phyloP scores from a whole-genome alignment of 306 rosid genomes.

The Fragaria iinumae region DNA sequence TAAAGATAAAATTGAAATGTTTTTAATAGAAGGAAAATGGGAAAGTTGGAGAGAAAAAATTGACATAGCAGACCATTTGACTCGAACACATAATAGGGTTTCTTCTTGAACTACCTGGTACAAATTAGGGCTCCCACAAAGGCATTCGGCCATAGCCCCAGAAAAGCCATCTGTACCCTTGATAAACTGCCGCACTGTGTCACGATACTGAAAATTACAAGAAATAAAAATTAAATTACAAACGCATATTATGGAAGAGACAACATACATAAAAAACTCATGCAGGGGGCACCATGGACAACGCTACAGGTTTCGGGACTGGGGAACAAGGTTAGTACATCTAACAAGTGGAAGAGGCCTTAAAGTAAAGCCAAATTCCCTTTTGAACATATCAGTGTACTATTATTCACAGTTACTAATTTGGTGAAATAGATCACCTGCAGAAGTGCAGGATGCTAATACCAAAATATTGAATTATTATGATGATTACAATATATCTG shows the following conservation, averaged over 20 bases:
- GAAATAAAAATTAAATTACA: slow-evolving; percentile 18
- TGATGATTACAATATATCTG: neutral
- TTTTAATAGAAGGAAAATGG: neutral
- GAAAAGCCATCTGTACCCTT: slow-evolving; percentile 94
- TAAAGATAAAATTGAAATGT: neutral
- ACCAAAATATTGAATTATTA: neutral
- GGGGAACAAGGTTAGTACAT: neutral
- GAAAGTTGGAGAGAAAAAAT: neutral
- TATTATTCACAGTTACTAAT: neutral
- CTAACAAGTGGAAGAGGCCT: neutral
- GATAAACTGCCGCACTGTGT: slow-evolving; percentile 83
- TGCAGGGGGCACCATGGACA: neutral
- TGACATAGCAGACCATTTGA: neutral
- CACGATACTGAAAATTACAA: slow-evolving; percentile 74
- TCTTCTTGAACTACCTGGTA: slow-evolving; percentile 62
- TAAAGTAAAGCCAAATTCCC: neutral
- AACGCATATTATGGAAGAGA: neutral
- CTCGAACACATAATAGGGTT: neutral
- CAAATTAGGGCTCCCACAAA: slow-evolving; percentile 93
- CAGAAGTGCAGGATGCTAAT: neutral
- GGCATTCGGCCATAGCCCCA: slow-evolving; percentile 90
- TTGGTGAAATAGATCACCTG: neutral
- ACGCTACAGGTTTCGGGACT: neutral
- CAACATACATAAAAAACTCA: neutral
- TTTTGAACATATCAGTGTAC: neutral